Evolutionary conservation across 2,329 filamentous ascomycete genomes (phyloP).

Genomic region (Onygenales sp.): DNA sequence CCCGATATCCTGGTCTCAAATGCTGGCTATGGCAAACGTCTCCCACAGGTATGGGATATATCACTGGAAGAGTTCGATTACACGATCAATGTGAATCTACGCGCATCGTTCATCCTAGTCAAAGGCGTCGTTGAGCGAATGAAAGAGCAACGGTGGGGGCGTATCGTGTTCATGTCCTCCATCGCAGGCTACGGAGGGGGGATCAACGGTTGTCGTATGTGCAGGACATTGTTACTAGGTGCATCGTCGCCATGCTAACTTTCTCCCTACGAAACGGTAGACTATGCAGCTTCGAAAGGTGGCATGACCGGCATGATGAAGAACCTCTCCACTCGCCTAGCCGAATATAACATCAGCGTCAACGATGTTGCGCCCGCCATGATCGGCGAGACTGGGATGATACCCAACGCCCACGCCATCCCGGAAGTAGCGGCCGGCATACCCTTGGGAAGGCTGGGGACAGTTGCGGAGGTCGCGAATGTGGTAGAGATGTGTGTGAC

Average conservation of each 20-base stretch:
- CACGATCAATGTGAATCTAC: constrained; percentile 53
- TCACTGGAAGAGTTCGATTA: constrained; percentile 55
- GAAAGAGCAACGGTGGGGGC: constrained; percentile 51
- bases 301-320: constrained; percentile 57
- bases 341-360: constrained; percentile 52
- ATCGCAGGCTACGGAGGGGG: constrained; percentile 55
- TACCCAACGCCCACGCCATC: constrained; percentile 48
- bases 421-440: constrained; percentile 52
- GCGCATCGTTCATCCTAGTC: constrained; percentile 52
- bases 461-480: constrained; percentile 51
- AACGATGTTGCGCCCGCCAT: constrained; percentile 62
- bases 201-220: constrained; percentile 50
- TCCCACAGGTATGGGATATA: constrained; percentile 49
- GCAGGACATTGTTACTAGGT: background rate
- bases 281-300: constrained; percentile 51
- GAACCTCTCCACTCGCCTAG: constrained; percentile 52
- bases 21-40: constrained; percentile 56
- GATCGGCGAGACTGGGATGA: constrained; percentile 57
- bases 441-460: constrained; percentile 49
- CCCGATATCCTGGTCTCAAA: constrained; percentile 59
- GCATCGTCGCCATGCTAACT: background rate
- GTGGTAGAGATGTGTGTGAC: constrained; percentile 51
- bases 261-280: constrained; percentile 12
- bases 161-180: constrained; percentile 55
- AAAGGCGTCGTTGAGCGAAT: constrained; percentile 54